Evolutionary conservation across 208 protist species (phyloP), one percentile per base, ranked within the genome.

Genomic region (Leishmania gerbilli): DNA sequence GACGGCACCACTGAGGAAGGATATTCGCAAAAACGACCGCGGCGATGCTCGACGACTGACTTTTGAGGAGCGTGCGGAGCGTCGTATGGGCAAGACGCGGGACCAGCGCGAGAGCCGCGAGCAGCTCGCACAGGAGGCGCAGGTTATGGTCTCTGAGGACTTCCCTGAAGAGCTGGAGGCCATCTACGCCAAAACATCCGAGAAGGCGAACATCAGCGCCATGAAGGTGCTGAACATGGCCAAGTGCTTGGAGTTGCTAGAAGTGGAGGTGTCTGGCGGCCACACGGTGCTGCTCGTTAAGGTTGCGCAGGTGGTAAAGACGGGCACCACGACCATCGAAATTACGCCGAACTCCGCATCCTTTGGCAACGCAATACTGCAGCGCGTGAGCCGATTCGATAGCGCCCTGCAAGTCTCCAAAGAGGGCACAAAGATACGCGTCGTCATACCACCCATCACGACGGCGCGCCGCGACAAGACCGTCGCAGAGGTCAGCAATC

Each of bases 161-260:
- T 93, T 97, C 51, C 94, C 94, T 1, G 89, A 87, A 9, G 92
- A 96, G 71, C 87, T 97, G 1, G 87, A 95, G 71, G 76, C 84
- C 5, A 84, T 95, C 58, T 96, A 89, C 74, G 80, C 72, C 40
- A 87, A 92, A 53, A 82, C 87, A 2, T 85, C 90, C 34, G 94
- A 96, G 71, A 90, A 90, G 82, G 91, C 92, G n/a, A 94, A 93
- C 84, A 87, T 95, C 77, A 90, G 84, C 67, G 89, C 92, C 49
- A 93, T 96, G 90, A 95, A 96, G 79, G 92, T 97, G 64, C 74
- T 97, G 42, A 97, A 97, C 84, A 95, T 97, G 91, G 92, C 90
- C 62, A 96, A 95, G 83, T 97, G 94, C 78, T 56, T 97, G 49
- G 94, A 97, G 86, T 77, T 90, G 77, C 84, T 96, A 11, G 90